phyloP scores from a whole-genome alignment of 345 rosid genomes.

The Dovyalis caffra region DNA sequence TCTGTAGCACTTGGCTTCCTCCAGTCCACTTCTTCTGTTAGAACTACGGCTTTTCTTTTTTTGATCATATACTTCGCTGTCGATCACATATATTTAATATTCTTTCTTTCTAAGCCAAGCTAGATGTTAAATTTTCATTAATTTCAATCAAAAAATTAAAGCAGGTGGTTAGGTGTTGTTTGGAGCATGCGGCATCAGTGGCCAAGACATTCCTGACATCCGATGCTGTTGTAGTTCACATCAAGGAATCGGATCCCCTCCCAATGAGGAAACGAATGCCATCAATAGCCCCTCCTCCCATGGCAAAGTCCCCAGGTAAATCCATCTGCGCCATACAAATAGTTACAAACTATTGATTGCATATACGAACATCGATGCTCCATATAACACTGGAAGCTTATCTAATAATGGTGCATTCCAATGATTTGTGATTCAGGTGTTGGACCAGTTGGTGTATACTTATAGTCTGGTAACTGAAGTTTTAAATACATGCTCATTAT shows the following conservation, averaged over 20 bases:
- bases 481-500: background rate
- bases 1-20: too few species aligned
- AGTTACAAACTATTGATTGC: background rate
- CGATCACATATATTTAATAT: too few species aligned
- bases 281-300: slow-evolving; percentile 1
- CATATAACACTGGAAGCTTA: background rate
- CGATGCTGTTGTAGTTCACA: slow-evolving; percentile 77
- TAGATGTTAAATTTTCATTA: background rate
- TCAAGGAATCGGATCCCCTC: slow-evolving; percentile 47
- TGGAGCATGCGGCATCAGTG: slow-evolving; percentile 90
- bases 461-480: background rate
- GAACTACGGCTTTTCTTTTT: too few species aligned
- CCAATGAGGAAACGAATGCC: slow-evolving; percentile 48
- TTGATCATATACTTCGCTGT: too few species aligned
- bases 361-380: background rate
- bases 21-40: too few species aligned
- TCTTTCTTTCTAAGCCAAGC: too few species aligned
- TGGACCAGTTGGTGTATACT: slow-evolving; percentile 1
- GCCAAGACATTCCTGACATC: slow-evolving; percentile 78
- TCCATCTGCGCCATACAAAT: background rate
- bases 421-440: slow-evolving; percentile 9
- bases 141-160: slow-evolving; percentile 2
- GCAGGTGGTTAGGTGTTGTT: slow-evolving; percentile 90
- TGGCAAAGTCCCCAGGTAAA: slow-evolving; percentile 4
- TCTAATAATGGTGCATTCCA: background rate